These are phyloP conservation scores for Pseudopyrenochaeta lycopersici DNA, from an alignment of 2,329 filamentous ascomycete species.

Conservation along the genomic window DNA sequence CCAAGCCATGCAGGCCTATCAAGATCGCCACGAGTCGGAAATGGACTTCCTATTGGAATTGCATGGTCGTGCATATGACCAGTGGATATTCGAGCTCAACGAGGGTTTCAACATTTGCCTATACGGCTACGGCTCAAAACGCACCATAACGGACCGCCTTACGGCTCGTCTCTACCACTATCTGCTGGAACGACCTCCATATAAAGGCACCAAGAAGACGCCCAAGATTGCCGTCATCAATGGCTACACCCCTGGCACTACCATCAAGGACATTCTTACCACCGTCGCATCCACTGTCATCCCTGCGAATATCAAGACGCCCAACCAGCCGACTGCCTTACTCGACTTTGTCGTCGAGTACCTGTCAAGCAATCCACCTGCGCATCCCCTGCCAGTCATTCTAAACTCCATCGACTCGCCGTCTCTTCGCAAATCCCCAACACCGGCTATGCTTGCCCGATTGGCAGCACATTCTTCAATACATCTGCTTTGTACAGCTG, in stretches of 20 bases:
- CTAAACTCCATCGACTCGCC: slow-evolving; percentile 88
- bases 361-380: slow-evolving; percentile 59
- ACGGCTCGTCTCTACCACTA: slow-evolving; percentile 72
- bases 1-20: slow-evolving; percentile 67
- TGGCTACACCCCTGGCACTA: slow-evolving; percentile 76
- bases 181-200: slow-evolving; percentile 34
- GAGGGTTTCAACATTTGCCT: slow-evolving; percentile 85
- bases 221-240: slow-evolving; percentile 84
- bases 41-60: slow-evolving; percentile 75
- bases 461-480: slow-evolving; percentile 78
- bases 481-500: slow-evolving; percentile 79
- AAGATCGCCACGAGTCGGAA: slow-evolving; percentile 75
- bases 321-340: slow-evolving; percentile 73
- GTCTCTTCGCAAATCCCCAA: slow-evolving; percentile 74
- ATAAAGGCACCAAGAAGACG: slow-evolving; percentile 44
- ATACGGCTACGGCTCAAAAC: slow-evolving; percentile 93
- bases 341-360: slow-evolving; percentile 71
- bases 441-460: slow-evolving; percentile 77
- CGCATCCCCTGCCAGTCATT: slow-evolving; percentile 68
- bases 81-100: slow-evolving; percentile 91
- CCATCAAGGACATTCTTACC: slow-evolving; percentile 73
- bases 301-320: slow-evolving; percentile 60
- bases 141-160: slow-evolving; percentile 76
- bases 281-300: slow-evolving; percentile 73
- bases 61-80: slow-evolving; percentile 83